Conservation (phyloP, 805 yeast genomes). For the Yarrowia sp. region DNA sequence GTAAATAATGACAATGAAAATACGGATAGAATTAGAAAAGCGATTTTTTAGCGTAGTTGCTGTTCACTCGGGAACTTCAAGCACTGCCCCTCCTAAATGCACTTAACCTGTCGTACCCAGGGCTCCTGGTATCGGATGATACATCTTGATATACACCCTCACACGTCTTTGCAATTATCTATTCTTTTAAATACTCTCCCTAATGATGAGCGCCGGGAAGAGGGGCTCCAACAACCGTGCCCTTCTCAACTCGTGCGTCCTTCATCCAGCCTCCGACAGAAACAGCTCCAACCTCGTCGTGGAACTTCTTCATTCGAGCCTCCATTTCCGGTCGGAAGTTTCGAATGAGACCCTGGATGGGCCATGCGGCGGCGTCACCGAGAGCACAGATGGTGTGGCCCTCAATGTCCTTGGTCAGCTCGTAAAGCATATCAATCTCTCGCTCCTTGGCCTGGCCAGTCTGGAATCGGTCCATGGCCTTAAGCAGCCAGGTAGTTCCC, state of each 20-base stretch:
- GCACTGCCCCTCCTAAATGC: no score
- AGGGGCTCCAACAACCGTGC: slow-evolving; percentile 53
- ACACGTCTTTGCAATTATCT: background rate
- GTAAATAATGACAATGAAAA: background rate
- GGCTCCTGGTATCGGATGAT: no score
- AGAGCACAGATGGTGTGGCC: slow-evolving; percentile 91
- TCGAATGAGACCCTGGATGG: slow-evolving; percentile 81
- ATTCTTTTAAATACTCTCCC: slow-evolving; percentile 8
- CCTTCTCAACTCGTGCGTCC: slow-evolving; percentile 55
- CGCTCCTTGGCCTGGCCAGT: slow-evolving; percentile 74
- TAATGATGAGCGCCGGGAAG: slow-evolving; percentile 32
- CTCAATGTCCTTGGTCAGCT: slow-evolving; percentile 80
- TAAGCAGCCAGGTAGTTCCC: slow-evolving; percentile 82
- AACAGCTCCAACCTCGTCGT: slow-evolving; percentile 48
- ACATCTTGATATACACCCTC: background rate
- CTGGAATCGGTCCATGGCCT: slow-evolving; percentile 79
- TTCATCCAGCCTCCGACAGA: slow-evolving; percentile 77
- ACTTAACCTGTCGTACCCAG: no score
- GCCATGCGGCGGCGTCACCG: slow-evolving; percentile 95
- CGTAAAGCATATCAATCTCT: slow-evolving; percentile 81
- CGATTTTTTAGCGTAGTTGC: no score
- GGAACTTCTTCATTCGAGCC: slow-evolving; percentile 66
- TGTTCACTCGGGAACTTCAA: no score
- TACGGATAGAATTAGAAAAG: no score
- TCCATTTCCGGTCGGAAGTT: slow-evolving; percentile 80